Evolutionary conservation across 495 filamentous ascomycete species (phyloP), one percentile per base, ranked within the genome.

Genomic region (Tuber aestivum): DNA sequence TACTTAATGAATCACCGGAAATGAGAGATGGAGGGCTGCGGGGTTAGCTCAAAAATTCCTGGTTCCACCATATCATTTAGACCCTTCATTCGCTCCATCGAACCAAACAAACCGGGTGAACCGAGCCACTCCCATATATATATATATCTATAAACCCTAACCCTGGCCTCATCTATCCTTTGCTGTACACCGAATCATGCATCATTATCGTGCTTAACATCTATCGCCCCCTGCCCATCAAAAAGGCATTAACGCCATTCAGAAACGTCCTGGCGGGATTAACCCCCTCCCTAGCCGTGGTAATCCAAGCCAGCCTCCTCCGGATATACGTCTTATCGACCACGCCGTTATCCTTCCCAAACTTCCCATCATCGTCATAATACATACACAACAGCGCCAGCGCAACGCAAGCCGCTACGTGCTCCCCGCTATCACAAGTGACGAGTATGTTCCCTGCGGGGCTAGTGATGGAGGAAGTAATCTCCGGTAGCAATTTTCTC

Each of bases 241-340:
- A 85, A 78, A 93, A 97, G 56, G 91, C 91, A 84, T 97, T 97
- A 56, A 97, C 90, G 73, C 91, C 91, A 83, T 97, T 92, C 71
- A 98, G 84, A 1, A 93, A 97, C 41, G 91, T 87, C 61, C 95
- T 87, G 76, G 89, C 91, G 0, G 94, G 94, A 82, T 95, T 96
- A 23, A 90, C 90, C 76, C 91, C 90, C 35, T 92, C 90, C 78
- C 90, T 87, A 0, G 90, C 89, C 23, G 88, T 90, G 76, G 92
- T 90, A 72, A 97, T 92, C 86, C 91, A 92, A 12, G 92, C 90
- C 23, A 97, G 86, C 72, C 90, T 87, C 72, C 90, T 89, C 72
- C 91, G 88, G 80, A 97, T 93, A 70, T 91, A 86, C n/a, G 86
- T 85, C 83, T 98, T 97, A 83, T 89, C 88, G 68, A 93, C 87